Evolutionary conservation across 441 rosid species (phyloP).

Genomic region (Raphanus hybrid): DNA sequence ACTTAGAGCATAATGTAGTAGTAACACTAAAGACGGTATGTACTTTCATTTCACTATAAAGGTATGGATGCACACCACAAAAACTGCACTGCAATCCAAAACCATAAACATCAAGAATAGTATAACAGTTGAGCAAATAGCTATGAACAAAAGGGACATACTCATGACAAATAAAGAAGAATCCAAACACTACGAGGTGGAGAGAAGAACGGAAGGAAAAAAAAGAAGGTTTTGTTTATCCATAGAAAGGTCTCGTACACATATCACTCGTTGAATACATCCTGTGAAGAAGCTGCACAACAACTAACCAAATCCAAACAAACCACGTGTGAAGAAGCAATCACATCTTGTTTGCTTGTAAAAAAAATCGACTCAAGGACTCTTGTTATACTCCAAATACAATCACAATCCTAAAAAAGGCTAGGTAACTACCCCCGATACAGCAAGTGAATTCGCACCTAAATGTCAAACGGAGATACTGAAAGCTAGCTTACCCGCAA

Average conservation of each 20-base stretch:
- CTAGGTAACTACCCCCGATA: not conserved
- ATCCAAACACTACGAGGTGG: not conserved
- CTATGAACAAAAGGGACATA: not conserved
- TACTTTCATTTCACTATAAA: too few relatives aligned
- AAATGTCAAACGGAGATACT: not conserved
- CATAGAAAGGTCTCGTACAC: not conserved
- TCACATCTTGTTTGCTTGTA: not conserved
- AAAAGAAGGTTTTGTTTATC: not conserved
- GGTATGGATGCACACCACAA: too few relatives aligned
- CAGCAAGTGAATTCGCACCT: not conserved
- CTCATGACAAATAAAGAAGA: not conserved
- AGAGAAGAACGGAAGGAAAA: not conserved
- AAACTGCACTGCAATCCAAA: not conserved
- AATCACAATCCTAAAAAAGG: too few relatives aligned
- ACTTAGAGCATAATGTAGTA: too few relatives aligned
- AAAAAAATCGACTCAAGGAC: not conserved
- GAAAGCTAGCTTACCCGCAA: not conserved
- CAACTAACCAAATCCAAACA: conserved; percentile 9
- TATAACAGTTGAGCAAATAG: not conserved
- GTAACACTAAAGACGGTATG: too few relatives aligned
- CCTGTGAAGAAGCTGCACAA: not conserved
- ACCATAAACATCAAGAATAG: not conserved
- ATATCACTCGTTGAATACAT: not conserved
- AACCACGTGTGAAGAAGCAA: not conserved
- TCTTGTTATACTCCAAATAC: not conserved